Evolutionary conservation across 371 early-diverging fungal genomes (phyloP).

Genomic region (Apophysomyces sp.): DNA sequence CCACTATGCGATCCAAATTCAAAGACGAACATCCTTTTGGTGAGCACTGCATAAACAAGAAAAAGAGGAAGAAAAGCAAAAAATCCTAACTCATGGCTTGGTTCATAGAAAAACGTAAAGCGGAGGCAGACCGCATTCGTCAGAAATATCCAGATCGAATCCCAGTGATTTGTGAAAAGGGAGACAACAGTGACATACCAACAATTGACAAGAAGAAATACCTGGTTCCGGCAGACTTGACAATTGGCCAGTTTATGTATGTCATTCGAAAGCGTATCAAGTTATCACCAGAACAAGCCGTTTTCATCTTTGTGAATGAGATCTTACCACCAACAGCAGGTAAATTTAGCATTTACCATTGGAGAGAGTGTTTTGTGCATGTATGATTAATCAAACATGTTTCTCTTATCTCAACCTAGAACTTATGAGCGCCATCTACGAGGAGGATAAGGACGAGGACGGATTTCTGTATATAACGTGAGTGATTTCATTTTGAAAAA

Average conservation of each 20-base stretch:
- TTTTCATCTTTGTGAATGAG: conserved; percentile 97
- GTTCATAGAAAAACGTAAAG: conserved; percentile 88
- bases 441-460: conserved; percentile 95
- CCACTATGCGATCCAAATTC: conserved; percentile 89
- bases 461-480: conserved; percentile 92
- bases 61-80: neutral
- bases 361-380: neutral
- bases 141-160: conserved; percentile 97
- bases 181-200: conserved; percentile 93
- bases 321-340: conserved; percentile 87
- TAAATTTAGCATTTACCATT: conserved; percentile 13
- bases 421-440: conserved; percentile 87
- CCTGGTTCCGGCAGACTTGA: conserved; percentile 94
- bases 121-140: conserved; percentile 94
- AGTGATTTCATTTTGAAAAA: conserved; percentile 8
- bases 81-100: neutral
- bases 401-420: conserved; percentile 26
- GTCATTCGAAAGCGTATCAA: conserved; percentile 94
- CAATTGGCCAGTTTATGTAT: conserved; percentile 97
- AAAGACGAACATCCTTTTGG: conserved; percentile 97
- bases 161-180: conserved; percentile 96
- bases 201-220: conserved; percentile 98
- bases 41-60: conserved; percentile 33
- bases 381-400: neutral
- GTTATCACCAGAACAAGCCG: conserved; percentile 94